Evolutionary conservation across 495 filamentous ascomycete genomes (phyloP), one percentile per base, ranked within the genome.

Genomic region (Aspergillus incahuasiensis): DNA sequence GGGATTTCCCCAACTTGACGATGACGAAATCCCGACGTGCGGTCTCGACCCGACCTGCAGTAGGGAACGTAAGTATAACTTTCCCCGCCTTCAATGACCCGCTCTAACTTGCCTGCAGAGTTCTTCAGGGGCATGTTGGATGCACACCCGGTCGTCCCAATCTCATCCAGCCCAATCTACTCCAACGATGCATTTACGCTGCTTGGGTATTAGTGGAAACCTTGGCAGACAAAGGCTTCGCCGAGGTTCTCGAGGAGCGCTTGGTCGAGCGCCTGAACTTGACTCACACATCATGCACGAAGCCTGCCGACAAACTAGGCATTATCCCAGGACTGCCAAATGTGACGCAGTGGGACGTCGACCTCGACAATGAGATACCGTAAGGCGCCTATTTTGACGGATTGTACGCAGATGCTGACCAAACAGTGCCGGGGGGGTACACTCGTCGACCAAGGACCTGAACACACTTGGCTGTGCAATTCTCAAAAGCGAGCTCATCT

Each of bases 181-280:
- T 85, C 82, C 5, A 86, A 86, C 60, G 75, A 77, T 3, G 82
- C 74, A 3, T 86, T 74, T 57, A 74, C 78, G 55, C 71, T 86
- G 49, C 67, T 86, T 6, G 76, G 70, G 0, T 83, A 84, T 57
- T 74, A 1, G 64, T 86, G 55, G 79, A 85, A 38, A 39, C 55
- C 13, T 55, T 69, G 1, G 58, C 61, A 1, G 45, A 52, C 51
- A 0, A 44, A 32, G 13, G 25, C 1, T 68, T 42, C 19, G 32
- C 58, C 19, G 28, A 53, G 0, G 38, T 67, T 0, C 42, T 70
- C 6, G 5, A 56, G 9, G 65, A 57, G 22, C 38, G 58, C 20
- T 24, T 83, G 40, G 65, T 75, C 22, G 50, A 62, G 5, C 73
- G 72, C 11, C 61, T 80, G 0, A 61, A 63, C 1, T 69, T 85